These are phyloP conservation scores for Breynia disticha DNA, from an alignment of 441 rosid species.

Conservation along the genomic window DNA sequence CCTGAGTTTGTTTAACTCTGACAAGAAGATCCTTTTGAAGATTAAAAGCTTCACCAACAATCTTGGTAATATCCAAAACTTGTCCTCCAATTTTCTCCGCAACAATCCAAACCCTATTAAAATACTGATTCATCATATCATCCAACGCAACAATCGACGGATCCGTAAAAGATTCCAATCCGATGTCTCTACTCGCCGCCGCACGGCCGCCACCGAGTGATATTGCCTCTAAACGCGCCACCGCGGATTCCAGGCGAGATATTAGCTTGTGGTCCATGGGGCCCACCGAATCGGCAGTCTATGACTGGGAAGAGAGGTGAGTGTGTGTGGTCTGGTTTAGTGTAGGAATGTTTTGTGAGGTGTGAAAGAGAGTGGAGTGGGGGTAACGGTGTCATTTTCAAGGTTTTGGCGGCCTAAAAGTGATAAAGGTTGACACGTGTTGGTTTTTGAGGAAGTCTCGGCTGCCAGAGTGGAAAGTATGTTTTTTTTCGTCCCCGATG, in stretches of 20 bases:
- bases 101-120: slow-evolving; percentile 44
- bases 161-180: slow-evolving; percentile 26
- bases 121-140: slow-evolving; percentile 45
- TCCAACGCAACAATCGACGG: slow-evolving; percentile 72
- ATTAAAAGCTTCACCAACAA: slow-evolving; percentile 54
- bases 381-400: too few species aligned
- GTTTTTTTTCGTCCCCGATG: too few species aligned
- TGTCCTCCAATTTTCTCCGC: slow-evolving; percentile 91
- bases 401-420: too few species aligned
- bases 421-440: too few species aligned
- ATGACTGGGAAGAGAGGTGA: too few species aligned
- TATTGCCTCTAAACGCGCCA: slow-evolving; percentile 55
- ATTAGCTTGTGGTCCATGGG: slow-evolving; percentile 76
- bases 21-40: slow-evolving; percentile 61
- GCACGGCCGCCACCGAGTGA: slow-evolving; percentile 26
- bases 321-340: too few species aligned
- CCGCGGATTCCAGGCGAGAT: slow-evolving; percentile 70
- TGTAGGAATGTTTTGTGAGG: too few species aligned
- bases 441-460: too few species aligned
- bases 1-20: slow-evolving; percentile 58
- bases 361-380: too few species aligned
- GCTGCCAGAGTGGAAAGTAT: too few species aligned
- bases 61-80: slow-evolving; percentile 63
- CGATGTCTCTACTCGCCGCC: slow-evolving; percentile 9
- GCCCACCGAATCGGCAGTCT: background rate